A percentile compares a stretch with the other conserved stretches of the same genome.
Conservation (phyloP, 2,329 filamentous ascomycete genomes). For the Colletotrichum melonis region DNA sequence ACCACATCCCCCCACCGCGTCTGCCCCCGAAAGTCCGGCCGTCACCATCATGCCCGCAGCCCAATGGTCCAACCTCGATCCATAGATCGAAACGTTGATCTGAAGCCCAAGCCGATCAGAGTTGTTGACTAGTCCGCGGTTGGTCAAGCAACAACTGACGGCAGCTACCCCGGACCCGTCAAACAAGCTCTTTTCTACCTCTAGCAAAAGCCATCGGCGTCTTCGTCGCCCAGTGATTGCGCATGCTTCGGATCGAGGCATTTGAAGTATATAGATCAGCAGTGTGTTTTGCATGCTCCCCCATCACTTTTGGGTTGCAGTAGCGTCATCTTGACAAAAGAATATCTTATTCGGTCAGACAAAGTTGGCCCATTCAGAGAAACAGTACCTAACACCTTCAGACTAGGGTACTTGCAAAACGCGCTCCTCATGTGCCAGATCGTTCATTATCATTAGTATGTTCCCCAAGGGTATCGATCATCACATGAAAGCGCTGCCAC, state of each 20-base stretch:
- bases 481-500: neutral
- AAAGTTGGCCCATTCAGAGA: neutral
- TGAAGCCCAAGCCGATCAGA: neutral
- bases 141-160: neutral
- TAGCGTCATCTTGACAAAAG: neutral
- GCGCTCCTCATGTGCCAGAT: neutral
- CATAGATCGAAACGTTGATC: neutral
- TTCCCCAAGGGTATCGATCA: neutral
- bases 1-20: neutral
- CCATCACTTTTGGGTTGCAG: neutral
- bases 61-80: neutral
- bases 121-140: no score
- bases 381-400: slow-evolving; percentile 14
- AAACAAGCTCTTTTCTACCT: no score
- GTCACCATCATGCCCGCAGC: neutral
- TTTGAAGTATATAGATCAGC: neutral
- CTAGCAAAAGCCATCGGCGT: neutral
- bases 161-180: neutral
- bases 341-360: neutral
- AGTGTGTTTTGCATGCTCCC: neutral
- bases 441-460: slow-evolving; percentile 18
- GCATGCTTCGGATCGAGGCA: neutral
- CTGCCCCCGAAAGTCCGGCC: slow-evolving; percentile 16
- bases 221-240: neutral
- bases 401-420: neutral